phyloP scores from a whole-genome alignment of 495 filamentous ascomycete genomes.

The Neurospora discreta region DNA sequence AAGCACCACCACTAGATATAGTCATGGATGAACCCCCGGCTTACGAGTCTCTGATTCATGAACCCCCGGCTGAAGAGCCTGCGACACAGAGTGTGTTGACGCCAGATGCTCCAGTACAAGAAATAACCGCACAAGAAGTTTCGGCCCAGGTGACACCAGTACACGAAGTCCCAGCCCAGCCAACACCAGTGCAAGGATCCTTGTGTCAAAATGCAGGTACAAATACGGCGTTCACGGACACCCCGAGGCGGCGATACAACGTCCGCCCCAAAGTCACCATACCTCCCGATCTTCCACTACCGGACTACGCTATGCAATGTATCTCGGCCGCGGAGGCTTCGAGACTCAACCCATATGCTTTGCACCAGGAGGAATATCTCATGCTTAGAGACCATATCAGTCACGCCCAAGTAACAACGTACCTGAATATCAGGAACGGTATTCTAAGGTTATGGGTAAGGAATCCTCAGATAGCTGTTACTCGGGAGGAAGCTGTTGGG shows the following conservation, averaged over 20 bases:
- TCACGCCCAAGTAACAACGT: conserved; percentile 84
- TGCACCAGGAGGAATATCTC: conserved; percentile 78
- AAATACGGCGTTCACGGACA: neutral
- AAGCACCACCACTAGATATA: neutral
- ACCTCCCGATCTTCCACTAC: conserved; percentile 56
- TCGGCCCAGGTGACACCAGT: neutral
- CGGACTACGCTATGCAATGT: conserved; percentile 78
- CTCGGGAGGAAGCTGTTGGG: conserved; percentile 78
- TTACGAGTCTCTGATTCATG: neutral
- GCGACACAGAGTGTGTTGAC: neutral
- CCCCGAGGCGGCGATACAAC: conserved; percentile 33
- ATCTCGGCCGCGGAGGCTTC: conserved; percentile 81
- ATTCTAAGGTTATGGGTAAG: conserved; percentile 84
- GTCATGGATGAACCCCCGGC: neutral
- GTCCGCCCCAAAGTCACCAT: conserved; percentile 69
- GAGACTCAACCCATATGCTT: conserved; percentile 75
- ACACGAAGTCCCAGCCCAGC: neutral
- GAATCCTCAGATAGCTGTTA: conserved; percentile 82
- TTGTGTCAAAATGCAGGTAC: neutral
- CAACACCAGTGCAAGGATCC: neutral
- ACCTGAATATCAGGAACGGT: conserved; percentile 92
- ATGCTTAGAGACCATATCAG: conserved; percentile 72
- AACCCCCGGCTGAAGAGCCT: neutral
- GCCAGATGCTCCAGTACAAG: neutral
- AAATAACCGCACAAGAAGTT: neutral